These are phyloP conservation scores for Pelomyxa schiedti DNA, from an alignment of 78 protist genomes.

Conservation along the genomic window DNA sequence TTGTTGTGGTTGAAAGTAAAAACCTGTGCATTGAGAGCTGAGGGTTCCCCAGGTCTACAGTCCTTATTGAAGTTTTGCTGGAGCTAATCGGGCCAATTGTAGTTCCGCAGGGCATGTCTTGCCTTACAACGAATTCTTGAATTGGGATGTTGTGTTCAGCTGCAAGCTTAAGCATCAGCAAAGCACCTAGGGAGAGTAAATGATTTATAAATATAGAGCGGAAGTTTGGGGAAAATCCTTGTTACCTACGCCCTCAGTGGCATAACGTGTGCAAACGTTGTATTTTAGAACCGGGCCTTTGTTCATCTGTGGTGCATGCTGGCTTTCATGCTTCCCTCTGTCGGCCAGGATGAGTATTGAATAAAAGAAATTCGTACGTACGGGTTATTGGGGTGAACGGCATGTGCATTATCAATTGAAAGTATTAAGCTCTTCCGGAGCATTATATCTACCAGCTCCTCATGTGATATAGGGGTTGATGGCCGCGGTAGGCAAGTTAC, in stretches of 20 bases:
- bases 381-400: conserved; percentile 90
- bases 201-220: no score
- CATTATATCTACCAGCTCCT: not conserved
- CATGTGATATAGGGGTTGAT: conserved; percentile 5
- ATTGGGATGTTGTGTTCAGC: conserved; percentile 41
- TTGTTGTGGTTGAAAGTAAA: no score
- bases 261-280: conserved; percentile 87
- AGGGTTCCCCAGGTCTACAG: conserved; percentile 86
- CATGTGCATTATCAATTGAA: conserved; percentile 92
- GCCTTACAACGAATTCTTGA: conserved; percentile 80
- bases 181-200: no score
- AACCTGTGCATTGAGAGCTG: conserved; percentile 90
- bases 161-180: conserved; percentile 51
- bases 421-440: conserved; percentile 52
- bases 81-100: conserved; percentile 78
- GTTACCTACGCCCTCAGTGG: conserved; percentile 64
- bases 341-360: not conserved
- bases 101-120: conserved; percentile 87
- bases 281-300: conserved; percentile 79
- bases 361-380: not conserved
- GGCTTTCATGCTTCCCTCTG: conserved; percentile 67
- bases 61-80: conserved; percentile 47
- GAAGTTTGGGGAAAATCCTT: no score
- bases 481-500: not conserved
- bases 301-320: conserved; percentile 80